Percentiles rank a stretch among this genome's conserved stretches.
Conservation (phyloP, 176 grass and related monocot genomes). For the Rhipidocladum racemiflorum region DNA sequence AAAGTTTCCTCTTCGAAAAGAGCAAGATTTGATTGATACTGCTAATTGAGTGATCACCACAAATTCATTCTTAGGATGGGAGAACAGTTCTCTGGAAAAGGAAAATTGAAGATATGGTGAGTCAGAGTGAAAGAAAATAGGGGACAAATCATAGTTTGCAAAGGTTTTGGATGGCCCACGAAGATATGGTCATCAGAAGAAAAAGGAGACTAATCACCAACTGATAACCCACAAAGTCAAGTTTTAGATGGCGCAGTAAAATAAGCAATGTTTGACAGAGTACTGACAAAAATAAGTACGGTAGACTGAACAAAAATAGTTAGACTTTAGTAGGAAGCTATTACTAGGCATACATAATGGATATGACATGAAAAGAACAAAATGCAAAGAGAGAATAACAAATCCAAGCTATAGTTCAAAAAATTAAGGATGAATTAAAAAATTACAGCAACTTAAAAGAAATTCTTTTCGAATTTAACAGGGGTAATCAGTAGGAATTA, state of each 20-base stretch:
- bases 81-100: neutral
- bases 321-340: neutral
- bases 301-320: neutral
- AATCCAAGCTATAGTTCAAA: neutral
- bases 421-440: neutral
- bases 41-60: neutral
- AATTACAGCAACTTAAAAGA: neutral
- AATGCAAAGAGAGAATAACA: neutral
- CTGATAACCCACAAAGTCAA: neutral
- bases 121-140: slow-evolving; percentile 4
- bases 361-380: neutral
- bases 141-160: neutral
- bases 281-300: neutral
- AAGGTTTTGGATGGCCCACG: slow-evolving; percentile 22
- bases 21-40: neutral
- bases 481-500: neutral
- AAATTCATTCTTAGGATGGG: slow-evolving; percentile 4
- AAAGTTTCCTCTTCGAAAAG: neutral
- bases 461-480: neutral
- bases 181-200: slow-evolving; percentile 8
- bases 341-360: neutral
- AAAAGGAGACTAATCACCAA: neutral
- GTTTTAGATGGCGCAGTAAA: neutral
- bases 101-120: slow-evolving; percentile 22
- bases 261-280: neutral